Conservation (phyloP, 805 yeast genomes). For the Ogataea polymorpha region DNA sequence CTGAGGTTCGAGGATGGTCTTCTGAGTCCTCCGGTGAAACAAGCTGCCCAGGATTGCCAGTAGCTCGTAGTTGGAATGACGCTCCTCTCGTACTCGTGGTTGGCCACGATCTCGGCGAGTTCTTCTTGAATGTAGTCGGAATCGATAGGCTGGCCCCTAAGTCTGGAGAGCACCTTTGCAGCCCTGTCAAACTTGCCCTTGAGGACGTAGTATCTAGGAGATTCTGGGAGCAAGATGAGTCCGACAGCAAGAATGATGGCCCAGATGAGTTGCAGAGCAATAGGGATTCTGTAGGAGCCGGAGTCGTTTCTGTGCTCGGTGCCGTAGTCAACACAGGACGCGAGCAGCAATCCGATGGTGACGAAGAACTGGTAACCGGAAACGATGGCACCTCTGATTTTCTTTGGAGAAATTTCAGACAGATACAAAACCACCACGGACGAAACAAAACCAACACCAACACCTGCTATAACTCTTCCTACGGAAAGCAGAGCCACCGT, state of each 20-base stretch:
- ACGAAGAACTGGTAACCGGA: slow-evolving; percentile 63
- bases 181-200: slow-evolving; percentile 58
- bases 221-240: slow-evolving; percentile 65
- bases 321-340: slow-evolving; percentile 69
- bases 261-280: slow-evolving; percentile 71
- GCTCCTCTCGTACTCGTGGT: slow-evolving; percentile 44
- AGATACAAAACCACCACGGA: slow-evolving; percentile 76
- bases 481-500: slow-evolving; percentile 50
- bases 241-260: slow-evolving; percentile 61
- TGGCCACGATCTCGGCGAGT: slow-evolving; percentile 49
- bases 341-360: slow-evolving; percentile 70
- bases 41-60: slow-evolving; percentile 40
- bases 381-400: slow-evolving; percentile 76
- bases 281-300: slow-evolving; percentile 71
- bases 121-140: slow-evolving; percentile 46
- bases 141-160: slow-evolving; percentile 51
- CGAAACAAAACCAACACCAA: slow-evolving; percentile 75
- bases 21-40: slow-evolving; percentile 41
- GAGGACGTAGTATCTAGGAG: slow-evolving; percentile 68
- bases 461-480: slow-evolving; percentile 73
- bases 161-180: slow-evolving; percentile 47
- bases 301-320: slow-evolving; percentile 50
- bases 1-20: slow-evolving; percentile 38
- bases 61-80: slow-evolving; percentile 34
- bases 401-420: slow-evolving; percentile 75